phyloP scores from a whole-genome alignment of 306 rosid species.

The Mimosa bimucronata region DNA sequence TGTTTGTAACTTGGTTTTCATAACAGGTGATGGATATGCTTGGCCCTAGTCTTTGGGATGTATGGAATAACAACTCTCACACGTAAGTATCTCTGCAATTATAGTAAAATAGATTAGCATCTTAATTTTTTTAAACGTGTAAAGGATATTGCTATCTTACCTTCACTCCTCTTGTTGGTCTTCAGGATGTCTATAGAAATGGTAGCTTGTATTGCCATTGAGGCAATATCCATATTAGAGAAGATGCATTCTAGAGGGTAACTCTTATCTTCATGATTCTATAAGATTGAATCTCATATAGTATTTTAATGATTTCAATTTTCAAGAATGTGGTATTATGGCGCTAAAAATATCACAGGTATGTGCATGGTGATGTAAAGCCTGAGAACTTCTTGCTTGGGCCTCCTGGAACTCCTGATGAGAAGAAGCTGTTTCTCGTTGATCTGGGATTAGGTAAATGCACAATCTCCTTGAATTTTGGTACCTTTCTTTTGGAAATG shows the following conservation, averaged over 20 bases:
- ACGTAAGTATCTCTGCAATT: slow-evolving; percentile 43
- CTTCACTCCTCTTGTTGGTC: neutral
- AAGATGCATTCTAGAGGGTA: slow-evolving; percentile 76
- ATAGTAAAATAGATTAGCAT: neutral
- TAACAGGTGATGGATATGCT: slow-evolving; percentile 72
- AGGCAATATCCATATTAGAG: slow-evolving; percentile 76
- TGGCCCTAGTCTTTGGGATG: slow-evolving; percentile 82
- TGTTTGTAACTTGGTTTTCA: neutral
- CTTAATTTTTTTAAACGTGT: neutral
- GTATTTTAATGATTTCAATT: neutral
- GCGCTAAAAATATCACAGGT: neutral
- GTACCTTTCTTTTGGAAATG: neutral
- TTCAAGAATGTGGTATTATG: neutral
- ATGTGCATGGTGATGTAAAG: slow-evolving; percentile 79
- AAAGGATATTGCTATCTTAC: neutral
- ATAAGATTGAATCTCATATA: neutral
- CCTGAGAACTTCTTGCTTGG: slow-evolving; percentile 83
- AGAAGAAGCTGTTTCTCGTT: slow-evolving; percentile 67
- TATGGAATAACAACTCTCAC: slow-evolving; percentile 65
- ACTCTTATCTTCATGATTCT: neutral
- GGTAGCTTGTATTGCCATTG: slow-evolving; percentile 86
- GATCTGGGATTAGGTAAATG: slow-evolving; percentile 70
- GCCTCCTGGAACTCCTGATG: slow-evolving; percentile 65
- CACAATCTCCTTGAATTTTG: neutral
- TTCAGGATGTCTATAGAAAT: slow-evolving; percentile 64